Evolutionary conservation across 2,329 filamentous ascomycete species (phyloP), one percentile per base, ranked within the genome.

Genomic region (Simplicillium sp.): DNA sequence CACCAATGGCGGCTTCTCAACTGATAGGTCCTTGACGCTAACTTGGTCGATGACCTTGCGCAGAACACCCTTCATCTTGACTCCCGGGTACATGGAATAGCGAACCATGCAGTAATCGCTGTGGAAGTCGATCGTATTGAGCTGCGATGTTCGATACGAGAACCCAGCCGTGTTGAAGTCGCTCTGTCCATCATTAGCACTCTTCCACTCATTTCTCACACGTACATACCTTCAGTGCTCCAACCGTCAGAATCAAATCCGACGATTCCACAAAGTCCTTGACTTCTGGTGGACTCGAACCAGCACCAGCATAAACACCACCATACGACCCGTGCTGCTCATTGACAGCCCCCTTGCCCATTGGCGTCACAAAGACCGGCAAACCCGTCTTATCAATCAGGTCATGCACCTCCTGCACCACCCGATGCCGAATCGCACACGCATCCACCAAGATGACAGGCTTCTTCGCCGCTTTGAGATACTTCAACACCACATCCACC

Each of bases 81-180:
- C 73, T 36, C 80, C 79, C 0, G 84, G 83, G 56, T 90, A 94
- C 49, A 84, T 79, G 0, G 84, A 85, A 60, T 87, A 87, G 39
- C 82, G 73, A 35, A 94, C 84, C 40, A 77, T 75, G 51, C 84
- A 80, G 49, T 78, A 74, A 44, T 76, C 80, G 56, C 79, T 84
- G 62, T 92, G 84, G 54, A 95, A 81, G 50, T 90, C 83, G 53
- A 95, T 87, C 2, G 82, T 84, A 47, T 80, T 81, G 38, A 89
- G 75, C 53, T 86, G 79, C 2, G 80, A 83, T 29, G 87, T 82
- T 46, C 81, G 75, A 57, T 90, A 88, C 1, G 82, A 84, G 66
- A 90, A 94, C 29, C 86, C 86, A 11, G 83, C 77, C 14, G 84
- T 88, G 65, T 89, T 88, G 68, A 87, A 87, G 57, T 89, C 84